phyloP scores from a whole-genome alignment of 352 stramenopile species.

The Lagenidium giganteum region DNA sequence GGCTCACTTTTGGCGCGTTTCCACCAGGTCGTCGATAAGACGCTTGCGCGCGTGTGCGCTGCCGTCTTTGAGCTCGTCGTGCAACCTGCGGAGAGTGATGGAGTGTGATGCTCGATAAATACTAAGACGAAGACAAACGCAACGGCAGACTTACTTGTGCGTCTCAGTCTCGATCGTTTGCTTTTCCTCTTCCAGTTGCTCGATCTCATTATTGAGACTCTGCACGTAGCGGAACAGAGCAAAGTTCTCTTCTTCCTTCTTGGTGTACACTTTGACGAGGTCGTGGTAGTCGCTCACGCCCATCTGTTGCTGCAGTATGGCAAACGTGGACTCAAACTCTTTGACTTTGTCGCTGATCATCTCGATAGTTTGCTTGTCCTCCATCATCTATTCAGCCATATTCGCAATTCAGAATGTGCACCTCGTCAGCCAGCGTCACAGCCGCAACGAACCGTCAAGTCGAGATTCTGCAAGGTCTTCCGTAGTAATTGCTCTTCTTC shows the following conservation, averaged over 20 bases:
- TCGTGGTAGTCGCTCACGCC: constrained; percentile 59
- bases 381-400: constrained; percentile 35
- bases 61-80: constrained; percentile 58
- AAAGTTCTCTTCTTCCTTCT: constrained; percentile 79
- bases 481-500: constrained; percentile 77
- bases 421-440: not conserved
- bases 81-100: constrained; percentile 21
- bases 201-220: constrained; percentile 72
- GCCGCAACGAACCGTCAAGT: constrained; percentile 33
- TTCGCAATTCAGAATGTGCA: not conserved
- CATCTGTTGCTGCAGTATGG: constrained; percentile 55
- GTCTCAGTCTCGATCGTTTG: constrained; percentile 44
- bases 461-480: constrained; percentile 50
- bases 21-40: constrained; percentile 68
- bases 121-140: not conserved
- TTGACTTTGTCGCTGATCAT: constrained; percentile 68
- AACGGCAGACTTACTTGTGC: constrained; percentile 31
- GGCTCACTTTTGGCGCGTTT: constrained; percentile 59
- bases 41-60: constrained; percentile 60
- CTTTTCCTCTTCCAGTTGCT: constrained; percentile 82
- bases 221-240: constrained; percentile 77
- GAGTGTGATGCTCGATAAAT: not conserved
- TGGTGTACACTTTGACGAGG: constrained; percentile 51
- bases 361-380: constrained; percentile 65
- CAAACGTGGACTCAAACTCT: constrained; percentile 69